Evolutionary conservation across 2,329 filamentous ascomycete species (phyloP), one percentile per base, ranked within the genome.

Genomic region (Diplocarpon rosae): DNA sequence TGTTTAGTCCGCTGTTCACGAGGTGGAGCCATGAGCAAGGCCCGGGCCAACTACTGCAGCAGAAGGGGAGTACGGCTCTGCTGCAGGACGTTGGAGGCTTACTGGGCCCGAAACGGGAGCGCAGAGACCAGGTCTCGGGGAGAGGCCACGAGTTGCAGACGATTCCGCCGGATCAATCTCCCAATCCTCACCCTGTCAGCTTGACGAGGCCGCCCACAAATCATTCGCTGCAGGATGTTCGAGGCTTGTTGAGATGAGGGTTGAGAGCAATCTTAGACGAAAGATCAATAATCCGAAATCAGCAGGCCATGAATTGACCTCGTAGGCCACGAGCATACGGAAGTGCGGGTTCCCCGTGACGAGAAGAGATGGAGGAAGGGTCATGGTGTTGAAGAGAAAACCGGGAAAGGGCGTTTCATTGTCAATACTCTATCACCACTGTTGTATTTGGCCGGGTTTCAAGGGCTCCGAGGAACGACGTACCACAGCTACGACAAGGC

Each of bases 61-160:
- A 72, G 6, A 63, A 73, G 35, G 76, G 76, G 2, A 79, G 75
- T 1, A 68, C 72, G 1, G 70, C 74, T 0, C 56, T 80, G n/a
- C 60, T 80, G 5, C 73, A 76, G 50, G 77, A 80, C 51, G 58
- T 79, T 1, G 71, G 74, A 8, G 75, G 72, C 1, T 63, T 78
- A 13, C 57, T 80, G 5, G 65, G 63, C 2, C 69, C 73, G 50
- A n/a, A n/a, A n/a, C n/a, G n/a, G n/a, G n/a, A n/a, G n/a, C n/a
- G n/a, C n/a, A n/a, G n/a, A n/a, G 58, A 51, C 29, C 29, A 8
- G 29, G 29, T 30, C 29, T 51, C 50, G 35, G 45, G 50, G 13
- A 49, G 15, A 44, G 51, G 50, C 4, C 56, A 53, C 37, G 58
- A 60, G 34, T 39, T 60, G 10, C 52, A 60, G 39, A 57, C 56